Conservation (phyloP, 768 basidiomycete genomes). For the Nevesoporus exiguus region DNA sequence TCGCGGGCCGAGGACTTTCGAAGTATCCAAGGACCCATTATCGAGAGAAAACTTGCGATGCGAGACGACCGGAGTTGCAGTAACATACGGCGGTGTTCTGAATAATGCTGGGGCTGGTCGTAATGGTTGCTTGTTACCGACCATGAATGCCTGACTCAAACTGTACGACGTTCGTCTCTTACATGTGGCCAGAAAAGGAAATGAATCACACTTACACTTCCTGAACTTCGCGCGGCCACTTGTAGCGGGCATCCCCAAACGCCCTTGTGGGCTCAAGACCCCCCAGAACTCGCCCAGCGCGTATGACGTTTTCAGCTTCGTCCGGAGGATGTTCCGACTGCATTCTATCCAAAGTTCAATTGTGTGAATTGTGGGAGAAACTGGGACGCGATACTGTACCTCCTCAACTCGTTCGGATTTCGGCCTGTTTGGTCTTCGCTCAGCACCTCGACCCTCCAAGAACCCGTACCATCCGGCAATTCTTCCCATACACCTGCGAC, state of each 20-base stretch:
- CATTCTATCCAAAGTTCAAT: conserved; percentile 44
- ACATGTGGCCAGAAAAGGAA: not conserved
- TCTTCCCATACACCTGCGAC: conserved; percentile 92
- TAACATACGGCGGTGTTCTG: conserved; percentile 94
- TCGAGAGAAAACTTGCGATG: conserved; percentile 65
- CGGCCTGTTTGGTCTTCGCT: conserved; percentile 96
- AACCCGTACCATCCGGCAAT: conserved; percentile 57
- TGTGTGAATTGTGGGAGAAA: not conserved
- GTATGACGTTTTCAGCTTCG: conserved; percentile 71
- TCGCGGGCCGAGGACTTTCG: conserved; percentile 36
- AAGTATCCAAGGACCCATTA: conserved; percentile 19
- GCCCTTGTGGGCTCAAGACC: conserved; percentile 84
- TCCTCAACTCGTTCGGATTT: conserved; percentile 77
- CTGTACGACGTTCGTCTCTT: conserved; percentile 28
- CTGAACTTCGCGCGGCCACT: conserved; percentile 75
- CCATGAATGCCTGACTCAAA: conserved; percentile 63
- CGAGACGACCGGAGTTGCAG: conserved; percentile 75
- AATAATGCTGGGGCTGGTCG: conserved; percentile 58
- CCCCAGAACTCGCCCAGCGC: conserved; percentile 79
- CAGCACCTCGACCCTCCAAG: conserved; percentile 91
- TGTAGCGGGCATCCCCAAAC: conserved; percentile 89
- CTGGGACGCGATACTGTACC: conserved; percentile 45
- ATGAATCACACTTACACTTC: conserved; percentile 50
- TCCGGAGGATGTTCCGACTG: conserved; percentile 78
- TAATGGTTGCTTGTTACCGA: conserved; percentile 56